Evolutionary conservation across 192 early-diverging fungal genomes (phyloP).

Genomic region (Coemansia sp.): DNA sequence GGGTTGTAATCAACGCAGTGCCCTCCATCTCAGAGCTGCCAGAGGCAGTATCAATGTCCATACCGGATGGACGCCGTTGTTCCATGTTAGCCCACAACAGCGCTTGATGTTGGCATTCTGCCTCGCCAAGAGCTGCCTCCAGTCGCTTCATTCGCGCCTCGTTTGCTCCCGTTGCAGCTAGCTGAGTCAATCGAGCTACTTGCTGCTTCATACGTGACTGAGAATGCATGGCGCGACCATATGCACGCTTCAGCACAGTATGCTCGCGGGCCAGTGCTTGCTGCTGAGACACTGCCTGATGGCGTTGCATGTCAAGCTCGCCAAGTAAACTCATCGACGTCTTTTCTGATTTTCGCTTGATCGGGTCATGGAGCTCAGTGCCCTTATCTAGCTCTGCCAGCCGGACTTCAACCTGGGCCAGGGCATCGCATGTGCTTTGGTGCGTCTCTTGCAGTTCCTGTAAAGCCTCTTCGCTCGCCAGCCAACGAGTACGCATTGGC

Average conservation of each 20-base stretch:
- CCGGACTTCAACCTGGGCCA: constrained; percentile 35
- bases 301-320: constrained; percentile 42
- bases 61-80: constrained; percentile 16
- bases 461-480: constrained; percentile 36
- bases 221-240: constrained; percentile 22
- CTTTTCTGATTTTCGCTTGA: constrained; percentile 20
- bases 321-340: constrained; percentile 46
- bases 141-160: constrained; percentile 45
- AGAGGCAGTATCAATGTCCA: not conserved
- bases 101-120: constrained; percentile 48
- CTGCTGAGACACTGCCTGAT: constrained; percentile 31
- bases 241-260: constrained; percentile 33
- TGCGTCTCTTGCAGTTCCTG: constrained; percentile 45
- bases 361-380: constrained; percentile 10
- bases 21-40: constrained; percentile 10
- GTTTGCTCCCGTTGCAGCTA: constrained; percentile 33
- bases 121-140: constrained; percentile 47
- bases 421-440: constrained; percentile 37
- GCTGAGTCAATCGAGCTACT: constrained; percentile 43
- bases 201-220: constrained; percentile 52
- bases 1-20: constrained; percentile 23
- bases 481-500: constrained; percentile 44
- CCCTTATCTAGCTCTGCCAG: constrained; percentile 34
- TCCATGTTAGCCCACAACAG: constrained; percentile 43
- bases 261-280: constrained; percentile 36